These are phyloP conservation scores for Xylaria sp. DNA, from an alignment of 2,329 filamentous ascomycete species.

Conservation along the genomic window DNA sequence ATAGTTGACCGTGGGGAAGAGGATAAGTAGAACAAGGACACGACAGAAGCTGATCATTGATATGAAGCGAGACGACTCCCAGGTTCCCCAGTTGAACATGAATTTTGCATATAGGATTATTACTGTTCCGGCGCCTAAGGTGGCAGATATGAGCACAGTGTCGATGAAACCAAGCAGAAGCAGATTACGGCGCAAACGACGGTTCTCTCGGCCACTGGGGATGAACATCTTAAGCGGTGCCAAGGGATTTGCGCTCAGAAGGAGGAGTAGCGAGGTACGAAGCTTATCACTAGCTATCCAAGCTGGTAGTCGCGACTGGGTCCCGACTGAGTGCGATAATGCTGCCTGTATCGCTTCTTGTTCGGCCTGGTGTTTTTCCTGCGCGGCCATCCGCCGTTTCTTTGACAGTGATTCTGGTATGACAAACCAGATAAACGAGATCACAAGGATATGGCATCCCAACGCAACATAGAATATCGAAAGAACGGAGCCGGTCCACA, in stretches of 20 bases:
- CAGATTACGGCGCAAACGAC: constrained; percentile 80
- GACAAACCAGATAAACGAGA: constrained; percentile 74
- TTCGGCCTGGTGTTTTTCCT: constrained; percentile 70
- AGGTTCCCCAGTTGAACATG: constrained; percentile 83
- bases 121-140: constrained; percentile 84
- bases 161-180: constrained; percentile 83
- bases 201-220: constrained; percentile 74
- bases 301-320: constrained; percentile 39
- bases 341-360: constrained; percentile 50
- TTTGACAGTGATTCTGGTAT: constrained; percentile 88
- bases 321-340: constrained; percentile 37
- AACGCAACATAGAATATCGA: constrained; percentile 87
- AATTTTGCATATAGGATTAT: constrained; percentile 85
- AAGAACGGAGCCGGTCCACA: constrained; percentile 77
- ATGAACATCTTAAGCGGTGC: constrained; percentile 81
- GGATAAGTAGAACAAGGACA: constrained; percentile 77
- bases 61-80: constrained; percentile 83
- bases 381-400: constrained; percentile 75
- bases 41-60: constrained; percentile 82
- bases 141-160: constrained; percentile 81
- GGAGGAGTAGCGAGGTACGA: constrained; percentile 47
- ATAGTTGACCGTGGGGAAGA: constrained; percentile 82
- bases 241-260: constrained; percentile 72
- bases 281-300: constrained; percentile 42
- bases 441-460: constrained; percentile 77